Base-by-base conservation (phyloP, 108 stramenopile genomes). In the Pseudonitzschia multiseries region DNA sequence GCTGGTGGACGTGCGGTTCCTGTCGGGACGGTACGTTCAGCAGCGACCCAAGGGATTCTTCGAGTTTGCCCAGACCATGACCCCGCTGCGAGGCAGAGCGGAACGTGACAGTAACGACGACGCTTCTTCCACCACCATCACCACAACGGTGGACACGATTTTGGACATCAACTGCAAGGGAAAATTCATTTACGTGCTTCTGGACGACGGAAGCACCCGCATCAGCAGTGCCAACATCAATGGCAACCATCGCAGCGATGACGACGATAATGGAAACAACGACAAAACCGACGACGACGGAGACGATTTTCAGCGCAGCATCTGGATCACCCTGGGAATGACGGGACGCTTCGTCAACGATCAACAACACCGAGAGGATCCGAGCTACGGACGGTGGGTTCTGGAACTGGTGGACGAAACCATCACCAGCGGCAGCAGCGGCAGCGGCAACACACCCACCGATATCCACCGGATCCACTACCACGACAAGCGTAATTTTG, bases 321-420 rank as follows among this genome's bases (percentile, higher is more conserved):
- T 92, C 13, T 95, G 91, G 91, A 87, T 95, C 27, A 95, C 94
- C 2, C 74, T 95, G 0, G 94, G 94, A 14, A 92, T 95, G 91
- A 85, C 86, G 29, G 94, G 94, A 57, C 75, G 79, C 42, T 93
- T 95, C 75, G 80, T 88, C 2, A 80, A 44, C 64, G 83, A 71
- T 70, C 52, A 31, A 50, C 60, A n/a, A 60, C 85, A 79, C 68
- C 36, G 48, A 27, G 64, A 68, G 14, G 72, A 81, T 52, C 73
- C 61, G 22, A 43, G 54, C 8, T 66, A 71, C 18, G 85, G 82
- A 56, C 71, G 91, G 71, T 95, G 89, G 90, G 89, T 72, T 54
- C 52, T 93, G 27, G 88, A 90, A 57, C 57, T 90, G 3, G 28
- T 87, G 71, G 75, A 85, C 53, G 36, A 66, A 40, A 33, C 32